Evolutionary conservation across 257 asterid genomes (phyloP).

Genomic region (Primulina huaijiensis): DNA sequence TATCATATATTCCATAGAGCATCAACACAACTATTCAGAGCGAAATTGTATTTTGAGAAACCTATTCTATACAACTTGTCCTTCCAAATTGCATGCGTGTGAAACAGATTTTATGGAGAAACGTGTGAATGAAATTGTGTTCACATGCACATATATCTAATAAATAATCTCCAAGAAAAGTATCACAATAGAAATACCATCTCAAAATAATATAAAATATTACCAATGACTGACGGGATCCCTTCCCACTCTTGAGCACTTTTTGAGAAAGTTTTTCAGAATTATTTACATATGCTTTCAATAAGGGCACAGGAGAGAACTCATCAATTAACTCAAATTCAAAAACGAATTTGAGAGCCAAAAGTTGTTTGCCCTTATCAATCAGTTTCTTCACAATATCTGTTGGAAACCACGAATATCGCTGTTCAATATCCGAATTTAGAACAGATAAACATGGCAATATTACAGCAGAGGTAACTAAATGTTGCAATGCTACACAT

Average conservation of each 20-base stretch:
- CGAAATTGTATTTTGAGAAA: not conserved
- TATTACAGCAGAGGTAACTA: slow-evolving; percentile 14
- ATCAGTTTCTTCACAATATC: slow-evolving; percentile 57
- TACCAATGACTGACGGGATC: slow-evolving; percentile 46
- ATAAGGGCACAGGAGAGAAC: slow-evolving; percentile 61
- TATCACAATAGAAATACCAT: not conserved
- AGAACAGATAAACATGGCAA: slow-evolving; percentile 11
- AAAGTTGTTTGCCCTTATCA: slow-evolving; percentile 42
- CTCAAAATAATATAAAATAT: slow-evolving; percentile 14
- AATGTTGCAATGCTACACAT: not conserved
- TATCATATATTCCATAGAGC: not conserved
- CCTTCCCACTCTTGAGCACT: slow-evolving; percentile 43
- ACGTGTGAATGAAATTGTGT: not conserved
- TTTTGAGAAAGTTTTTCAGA: slow-evolving; percentile 43
- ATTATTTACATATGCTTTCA: slow-evolving; percentile 43
- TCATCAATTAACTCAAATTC: slow-evolving; percentile 53
- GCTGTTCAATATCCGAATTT: slow-evolving; percentile 16
- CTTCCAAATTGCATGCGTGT: not conserved
- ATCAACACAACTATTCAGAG: no score
- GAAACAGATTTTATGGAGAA: not conserved
- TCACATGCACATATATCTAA: not conserved
- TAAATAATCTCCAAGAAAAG: slow-evolving; percentile 6
- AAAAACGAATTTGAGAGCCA: slow-evolving; percentile 60
- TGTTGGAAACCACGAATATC: slow-evolving; percentile 29
- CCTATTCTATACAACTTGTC: not conserved